Conservation (phyloP, 495 filamentous ascomycete species). For the Trichoderma asperelloides region DNA sequence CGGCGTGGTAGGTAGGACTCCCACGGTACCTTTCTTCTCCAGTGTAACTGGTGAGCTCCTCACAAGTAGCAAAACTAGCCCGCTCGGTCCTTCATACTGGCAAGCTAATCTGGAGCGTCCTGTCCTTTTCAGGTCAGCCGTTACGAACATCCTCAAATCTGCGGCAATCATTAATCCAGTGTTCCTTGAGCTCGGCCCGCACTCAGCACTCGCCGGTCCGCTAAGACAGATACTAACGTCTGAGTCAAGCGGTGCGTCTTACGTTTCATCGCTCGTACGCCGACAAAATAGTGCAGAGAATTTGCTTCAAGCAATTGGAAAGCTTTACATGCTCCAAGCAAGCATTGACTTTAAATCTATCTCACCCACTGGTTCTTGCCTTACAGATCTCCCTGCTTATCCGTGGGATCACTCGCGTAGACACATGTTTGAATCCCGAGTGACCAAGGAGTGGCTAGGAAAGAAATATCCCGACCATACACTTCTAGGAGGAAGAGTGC, state of each 20-base stretch:
- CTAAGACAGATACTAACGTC: not conserved
- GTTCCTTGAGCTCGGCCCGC: slow-evolving; percentile 39
- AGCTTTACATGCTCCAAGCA: not conserved
- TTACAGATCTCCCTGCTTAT: slow-evolving; percentile 25
- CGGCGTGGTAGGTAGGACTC: too few relatives aligned
- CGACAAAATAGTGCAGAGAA: not conserved
- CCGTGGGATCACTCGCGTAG: slow-evolving; percentile 28
- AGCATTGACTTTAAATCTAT: not conserved
- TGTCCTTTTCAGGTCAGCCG: slow-evolving; percentile 25
- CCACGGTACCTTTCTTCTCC: slow-evolving; percentile 11
- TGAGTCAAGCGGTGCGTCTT: not conserved
- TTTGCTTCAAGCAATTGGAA: not conserved
- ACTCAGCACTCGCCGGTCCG: slow-evolving; percentile 25
- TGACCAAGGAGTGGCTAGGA: slow-evolving; percentile 28
- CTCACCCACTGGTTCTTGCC: not conserved
- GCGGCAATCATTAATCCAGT: too few relatives aligned
- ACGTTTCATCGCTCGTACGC: not conserved
- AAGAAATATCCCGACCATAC: slow-evolving; percentile 35
- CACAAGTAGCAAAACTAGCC: not conserved
- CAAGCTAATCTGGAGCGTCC: slow-evolving; percentile 22
- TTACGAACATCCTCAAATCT: slow-evolving; percentile 13
- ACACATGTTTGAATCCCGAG: slow-evolving; percentile 37
- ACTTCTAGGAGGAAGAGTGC: slow-evolving; percentile 15
- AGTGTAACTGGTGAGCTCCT: slow-evolving; percentile 26
- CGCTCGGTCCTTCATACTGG: slow-evolving; percentile 22